Percentiles rank a stretch among this genome's conserved stretches.
phyloP scores from a whole-genome alignment of 345 rosid genomes.

The Hevea brasiliensis region DNA sequence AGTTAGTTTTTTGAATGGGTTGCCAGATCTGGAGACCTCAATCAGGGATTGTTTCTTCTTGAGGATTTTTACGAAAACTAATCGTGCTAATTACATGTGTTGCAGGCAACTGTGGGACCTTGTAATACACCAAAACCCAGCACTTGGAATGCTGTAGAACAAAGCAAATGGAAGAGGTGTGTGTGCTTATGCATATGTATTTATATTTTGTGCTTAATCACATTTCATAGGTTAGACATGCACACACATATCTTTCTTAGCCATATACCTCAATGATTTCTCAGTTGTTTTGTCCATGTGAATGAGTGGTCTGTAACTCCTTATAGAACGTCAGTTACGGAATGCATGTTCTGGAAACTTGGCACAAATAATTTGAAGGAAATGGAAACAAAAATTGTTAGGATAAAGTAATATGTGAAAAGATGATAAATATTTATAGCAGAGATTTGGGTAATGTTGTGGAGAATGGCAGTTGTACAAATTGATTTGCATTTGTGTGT shows the following conservation, averaged over 20 bases:
- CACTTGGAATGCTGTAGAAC: constrained; percentile 93
- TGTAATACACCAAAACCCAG: constrained; percentile 88
- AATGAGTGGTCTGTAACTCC: background rate
- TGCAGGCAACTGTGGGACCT: constrained; percentile 91
- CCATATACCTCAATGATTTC: background rate
- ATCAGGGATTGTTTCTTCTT: constrained; percentile 5
- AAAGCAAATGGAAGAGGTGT: constrained; percentile 96
- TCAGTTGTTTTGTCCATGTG: background rate
- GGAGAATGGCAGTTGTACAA: background rate
- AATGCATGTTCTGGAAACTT: background rate
- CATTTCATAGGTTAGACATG: background rate
- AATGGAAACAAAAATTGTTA: background rate
- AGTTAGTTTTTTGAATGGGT: background rate
- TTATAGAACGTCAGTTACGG: background rate
- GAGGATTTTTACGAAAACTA: background rate
- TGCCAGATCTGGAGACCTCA: background rate
- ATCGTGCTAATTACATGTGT: constrained; percentile 29
- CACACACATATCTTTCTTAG: background rate
- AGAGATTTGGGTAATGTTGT: background rate
- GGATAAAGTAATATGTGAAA: background rate
- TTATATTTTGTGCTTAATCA: background rate
- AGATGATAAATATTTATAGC: background rate
- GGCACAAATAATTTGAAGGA: background rate
- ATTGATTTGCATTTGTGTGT: background rate
- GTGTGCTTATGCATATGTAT: constrained; percentile 15